Base-by-base conservation (phyloP, 495 filamentous ascomycete genomes). In the Tuber aestivum region DNA sequence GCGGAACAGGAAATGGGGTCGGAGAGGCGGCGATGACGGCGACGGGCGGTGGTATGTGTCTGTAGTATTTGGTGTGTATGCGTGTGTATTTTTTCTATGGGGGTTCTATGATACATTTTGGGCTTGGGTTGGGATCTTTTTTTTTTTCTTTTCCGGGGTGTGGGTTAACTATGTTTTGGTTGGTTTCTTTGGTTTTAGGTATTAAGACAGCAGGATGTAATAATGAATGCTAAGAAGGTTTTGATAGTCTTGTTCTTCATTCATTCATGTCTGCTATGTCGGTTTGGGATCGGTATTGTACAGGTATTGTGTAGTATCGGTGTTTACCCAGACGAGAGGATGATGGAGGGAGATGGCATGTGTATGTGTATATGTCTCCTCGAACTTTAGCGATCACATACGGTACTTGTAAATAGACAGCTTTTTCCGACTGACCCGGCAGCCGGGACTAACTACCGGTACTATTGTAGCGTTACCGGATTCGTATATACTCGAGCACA, bases 211-310 rank as follows among this genome's bases (percentile, higher is more conserved):
- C 56, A 65, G 14, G 32, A 35, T 18, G 56, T 65, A 35, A 65
- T 65, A 65, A 65, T 65, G 56, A 65, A 65, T 65, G 56, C 56
- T 18, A 65, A 65, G 56, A 65, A 65, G 56, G 56, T 65, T 65
- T 65, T 65, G 56, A 65, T 65, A 65, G 56, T 65, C 27, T 65
- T 65, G 56, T 65, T 35, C n/a, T 65, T 65, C 27, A 7, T n/a
- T 27, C n/a, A 65, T 65, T 65, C 56, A 65, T 65, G 8, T 65
- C 32, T 18, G 27, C 27, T 18, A 65, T 32, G 27, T 35, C 14
- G 56, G 56, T 35, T 65, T 35, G 56, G 56, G 27, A 65, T 65
- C 56, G 27, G 56, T 32, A 18, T 18, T 18, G 27, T 32, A 7
- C 35, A 18, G 3, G 3, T n/a, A n/a, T n/a, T n/a, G 38, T 40